A percentile compares a stretch with the other conserved stretches of the same genome.
Evolutionary conservation across 176 grass and related monocot species (phyloP).

Genomic region (Alopecurus myosuroides): DNA sequence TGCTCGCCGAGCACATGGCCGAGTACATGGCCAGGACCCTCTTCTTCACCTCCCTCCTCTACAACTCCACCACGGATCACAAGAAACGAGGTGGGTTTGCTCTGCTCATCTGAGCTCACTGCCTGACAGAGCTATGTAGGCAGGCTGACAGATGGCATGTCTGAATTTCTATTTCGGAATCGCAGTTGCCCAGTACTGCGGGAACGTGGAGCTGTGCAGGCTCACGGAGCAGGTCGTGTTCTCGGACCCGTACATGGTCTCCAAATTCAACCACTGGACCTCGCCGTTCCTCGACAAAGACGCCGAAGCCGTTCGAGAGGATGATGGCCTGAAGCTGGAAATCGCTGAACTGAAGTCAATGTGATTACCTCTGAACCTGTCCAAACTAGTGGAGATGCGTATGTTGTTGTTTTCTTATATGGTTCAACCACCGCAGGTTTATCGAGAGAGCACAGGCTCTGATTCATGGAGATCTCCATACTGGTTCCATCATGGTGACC

Average conservation of each 20-base stretch:
- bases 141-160: no score
- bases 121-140: no score
- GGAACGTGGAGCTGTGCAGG: slow-evolving; percentile 83
- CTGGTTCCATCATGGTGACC: slow-evolving; percentile 91
- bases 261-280: slow-evolving; percentile 72
- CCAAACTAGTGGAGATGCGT: not conserved
- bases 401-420: not conserved
- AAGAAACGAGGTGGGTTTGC: slow-evolving; percentile 54
- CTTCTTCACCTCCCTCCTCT: slow-evolving; percentile 82
- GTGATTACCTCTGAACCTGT: slow-evolving; percentile 23
- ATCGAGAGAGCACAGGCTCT: slow-evolving; percentile 91
- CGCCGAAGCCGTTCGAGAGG: slow-evolving; percentile 56
- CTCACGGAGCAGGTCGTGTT: slow-evolving; percentile 91
- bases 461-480: slow-evolving; percentile 96
- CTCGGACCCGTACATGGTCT: slow-evolving; percentile 79
- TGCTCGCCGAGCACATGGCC: slow-evolving; percentile 76
- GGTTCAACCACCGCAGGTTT: slow-evolving; percentile 50
- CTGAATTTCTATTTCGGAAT: not conserved
- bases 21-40: slow-evolving; percentile 82
- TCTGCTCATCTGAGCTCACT: not conserved
- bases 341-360: slow-evolving; percentile 68
- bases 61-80: slow-evolving; percentile 70
- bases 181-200: slow-evolving; percentile 88
- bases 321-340: slow-evolving; percentile 69
- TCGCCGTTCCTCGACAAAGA: slow-evolving; percentile 76